A percentile compares a stretch with the other conserved stretches of the same genome.
Conservation (phyloP, 352 stramenopile genomes). For the Globisporangium iwayamae region DNA sequence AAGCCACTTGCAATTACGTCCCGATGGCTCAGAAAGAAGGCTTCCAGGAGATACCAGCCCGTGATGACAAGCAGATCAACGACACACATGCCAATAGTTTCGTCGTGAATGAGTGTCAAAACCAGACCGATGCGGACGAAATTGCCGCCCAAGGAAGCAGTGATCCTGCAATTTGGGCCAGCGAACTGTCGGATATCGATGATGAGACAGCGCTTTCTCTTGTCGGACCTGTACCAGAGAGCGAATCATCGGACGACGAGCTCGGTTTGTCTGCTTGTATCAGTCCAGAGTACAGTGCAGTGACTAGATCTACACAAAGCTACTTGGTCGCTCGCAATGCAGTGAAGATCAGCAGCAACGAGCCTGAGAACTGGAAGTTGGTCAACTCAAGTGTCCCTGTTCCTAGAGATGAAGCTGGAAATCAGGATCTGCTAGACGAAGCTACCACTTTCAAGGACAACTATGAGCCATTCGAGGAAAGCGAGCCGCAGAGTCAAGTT, state of each 20-base stretch:
- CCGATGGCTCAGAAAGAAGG: background rate
- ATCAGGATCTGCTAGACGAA: background rate
- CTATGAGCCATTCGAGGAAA: background rate
- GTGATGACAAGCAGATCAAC: background rate
- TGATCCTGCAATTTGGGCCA: background rate
- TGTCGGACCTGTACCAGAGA: background rate
- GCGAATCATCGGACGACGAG: background rate
- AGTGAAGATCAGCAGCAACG: background rate
- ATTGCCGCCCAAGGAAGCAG: background rate
- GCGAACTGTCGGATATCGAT: background rate
- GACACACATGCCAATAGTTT: background rate
- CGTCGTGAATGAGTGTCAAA: background rate
- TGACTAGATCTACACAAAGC: background rate
- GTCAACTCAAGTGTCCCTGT: background rate
- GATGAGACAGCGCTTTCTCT: background rate
- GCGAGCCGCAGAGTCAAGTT: background rate
- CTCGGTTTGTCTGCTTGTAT: background rate
- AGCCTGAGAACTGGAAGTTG: background rate
- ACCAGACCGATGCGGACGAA: background rate
- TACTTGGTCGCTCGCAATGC: background rate
- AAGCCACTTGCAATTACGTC: background rate
- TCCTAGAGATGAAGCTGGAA: background rate
- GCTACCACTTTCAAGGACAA: background rate
- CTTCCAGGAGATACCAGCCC: background rate
- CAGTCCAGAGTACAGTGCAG: background rate